phyloP scores from a whole-genome alignment of 2,329 filamentous ascomycete species.

The Ophiostoma pallidulum region DNA sequence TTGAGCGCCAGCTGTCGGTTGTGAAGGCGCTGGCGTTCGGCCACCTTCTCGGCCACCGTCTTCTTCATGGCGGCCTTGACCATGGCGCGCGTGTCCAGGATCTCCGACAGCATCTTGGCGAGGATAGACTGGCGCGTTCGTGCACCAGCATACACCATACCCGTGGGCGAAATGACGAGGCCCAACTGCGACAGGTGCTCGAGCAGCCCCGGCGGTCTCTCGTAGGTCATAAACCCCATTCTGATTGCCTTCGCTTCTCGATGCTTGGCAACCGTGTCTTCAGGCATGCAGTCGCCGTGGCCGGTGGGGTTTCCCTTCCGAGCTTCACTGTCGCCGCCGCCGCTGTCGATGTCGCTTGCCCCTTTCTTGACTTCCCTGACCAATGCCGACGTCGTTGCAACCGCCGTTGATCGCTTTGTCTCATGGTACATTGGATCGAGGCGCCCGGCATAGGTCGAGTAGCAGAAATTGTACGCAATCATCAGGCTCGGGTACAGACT shows the following conservation, averaged over 20 bases:
- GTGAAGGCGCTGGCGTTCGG: conserved; percentile 79
- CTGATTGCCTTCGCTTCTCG: conserved; percentile 50
- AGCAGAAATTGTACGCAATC: conserved; percentile 99
- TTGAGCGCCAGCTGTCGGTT: conserved; percentile 92
- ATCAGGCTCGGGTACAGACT: conserved; percentile 94
- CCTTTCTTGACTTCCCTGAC: not conserved
- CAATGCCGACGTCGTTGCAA: too few relatives aligned
- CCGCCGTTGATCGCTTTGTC: not conserved
- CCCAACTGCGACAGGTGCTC: conserved; percentile 67
- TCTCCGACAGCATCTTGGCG: conserved; percentile 93
- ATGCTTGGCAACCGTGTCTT: not conserved
- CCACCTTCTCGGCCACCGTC: conserved; percentile 51
- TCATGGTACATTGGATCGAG: conserved; percentile 32
- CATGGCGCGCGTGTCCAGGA: conserved; percentile 94
- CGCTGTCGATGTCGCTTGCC: not conserved
- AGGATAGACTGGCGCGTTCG: conserved; percentile 81
- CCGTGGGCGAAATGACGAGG: conserved; percentile 89
- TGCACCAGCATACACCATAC: conserved; percentile 87
- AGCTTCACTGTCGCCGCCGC: too few relatives aligned
- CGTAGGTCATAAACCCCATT: conserved; percentile 87
- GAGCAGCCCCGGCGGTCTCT: conserved; percentile 64
- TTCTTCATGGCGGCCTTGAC: conserved; percentile 94
- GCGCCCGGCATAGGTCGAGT: conserved; percentile 88
- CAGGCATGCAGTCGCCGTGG: not conserved
- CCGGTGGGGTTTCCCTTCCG: not conserved